These are phyloP conservation scores for Cyberlindnera meyerae DNA, from an alignment of 805 yeast species.

Conservation along the genomic window DNA sequence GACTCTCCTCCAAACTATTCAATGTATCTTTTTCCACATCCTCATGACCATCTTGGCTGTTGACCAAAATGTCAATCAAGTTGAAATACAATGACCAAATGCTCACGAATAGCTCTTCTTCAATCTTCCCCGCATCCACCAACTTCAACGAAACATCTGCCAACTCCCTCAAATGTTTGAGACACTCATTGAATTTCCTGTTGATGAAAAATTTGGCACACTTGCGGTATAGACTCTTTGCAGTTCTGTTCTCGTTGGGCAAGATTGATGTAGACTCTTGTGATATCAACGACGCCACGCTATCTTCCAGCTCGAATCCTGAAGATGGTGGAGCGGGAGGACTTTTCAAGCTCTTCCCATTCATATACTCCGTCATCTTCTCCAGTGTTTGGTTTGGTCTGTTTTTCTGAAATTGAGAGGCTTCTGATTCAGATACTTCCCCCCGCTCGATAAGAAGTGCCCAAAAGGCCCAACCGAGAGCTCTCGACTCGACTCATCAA, in stretches of 20 bases:
- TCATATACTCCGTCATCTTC: too few relatives aligned
- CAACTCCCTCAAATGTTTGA: conserved; percentile 3
- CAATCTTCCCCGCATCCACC: conserved; percentile 12
- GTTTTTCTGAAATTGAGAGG: too few relatives aligned
- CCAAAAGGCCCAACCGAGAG: too few relatives aligned
- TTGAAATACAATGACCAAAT: conserved; percentile 26
- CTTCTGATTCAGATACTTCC: too few relatives aligned
- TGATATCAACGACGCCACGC: conserved; percentile 11
- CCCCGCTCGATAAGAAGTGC: too few relatives aligned
- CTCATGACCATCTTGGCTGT: conserved; percentile 9
- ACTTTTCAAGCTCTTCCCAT: too few relatives aligned
- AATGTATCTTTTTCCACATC: conserved; percentile 3
- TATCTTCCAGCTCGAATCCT: conserved; percentile 12
- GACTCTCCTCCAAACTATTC: background rate
- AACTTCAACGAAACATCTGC: conserved; percentile 8
- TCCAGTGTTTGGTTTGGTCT: too few relatives aligned
- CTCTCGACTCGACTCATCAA: too few relatives aligned
- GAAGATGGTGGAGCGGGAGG: too few relatives aligned
- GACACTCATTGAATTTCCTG: conserved; percentile 22
- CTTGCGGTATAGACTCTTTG: conserved; percentile 16
- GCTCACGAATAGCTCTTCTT: conserved; percentile 13
- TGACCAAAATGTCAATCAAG: conserved; percentile 23
- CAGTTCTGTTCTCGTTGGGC: conserved; percentile 9
- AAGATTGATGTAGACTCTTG: conserved; percentile 1
- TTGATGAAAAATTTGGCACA: conserved; percentile 25